Evolutionary conservation across 805 yeast species (phyloP).

Genomic region (Wickerhamiella spandovensis): DNA sequence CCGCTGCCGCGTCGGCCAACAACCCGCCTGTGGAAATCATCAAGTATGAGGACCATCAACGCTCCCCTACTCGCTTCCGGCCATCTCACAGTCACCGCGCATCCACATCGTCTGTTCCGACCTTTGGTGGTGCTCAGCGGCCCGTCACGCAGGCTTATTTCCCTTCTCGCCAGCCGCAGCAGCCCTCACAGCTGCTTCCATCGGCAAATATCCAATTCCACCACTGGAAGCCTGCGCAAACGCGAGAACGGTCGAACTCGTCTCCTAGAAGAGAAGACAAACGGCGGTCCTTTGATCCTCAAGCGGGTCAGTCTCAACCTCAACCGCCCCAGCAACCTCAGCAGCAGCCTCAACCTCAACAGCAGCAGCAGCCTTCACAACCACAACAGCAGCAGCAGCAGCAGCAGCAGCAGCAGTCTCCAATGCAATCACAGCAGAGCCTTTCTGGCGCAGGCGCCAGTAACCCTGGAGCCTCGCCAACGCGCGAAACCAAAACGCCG

Average conservation of each 20-base stretch:
- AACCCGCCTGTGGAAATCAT: constrained; percentile 14
- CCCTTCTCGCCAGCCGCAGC: constrained; percentile 14
- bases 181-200: constrained; percentile 10
- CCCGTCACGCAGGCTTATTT: neutral
- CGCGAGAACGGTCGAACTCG: constrained; percentile 8
- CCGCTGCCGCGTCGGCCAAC: constrained; percentile 9
- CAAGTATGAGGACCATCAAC: constrained; percentile 13
- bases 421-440: constrained; percentile 1
- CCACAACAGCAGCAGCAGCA: constrained; percentile 5
- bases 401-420: constrained; percentile 2
- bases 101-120: constrained; percentile 16
- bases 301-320: constrained; percentile 2
- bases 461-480: neutral
- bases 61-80: constrained; percentile 12
- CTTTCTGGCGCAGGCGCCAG: neutral
- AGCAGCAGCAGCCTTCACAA: constrained; percentile 8
- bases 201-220: constrained; percentile 44
- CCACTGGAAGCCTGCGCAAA: constrained; percentile 37
- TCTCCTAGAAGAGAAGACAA: constrained; percentile 2
- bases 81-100: constrained; percentile 13
- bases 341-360: constrained; percentile 2
- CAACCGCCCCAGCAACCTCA: neutral
- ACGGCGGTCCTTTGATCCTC: constrained; percentile 10
- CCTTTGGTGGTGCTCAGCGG: constrained; percentile 6
- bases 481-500: neutral